Evolutionary conservation across 768 basidiomycete species (phyloP).

Genomic region (Boletus edulis): DNA sequence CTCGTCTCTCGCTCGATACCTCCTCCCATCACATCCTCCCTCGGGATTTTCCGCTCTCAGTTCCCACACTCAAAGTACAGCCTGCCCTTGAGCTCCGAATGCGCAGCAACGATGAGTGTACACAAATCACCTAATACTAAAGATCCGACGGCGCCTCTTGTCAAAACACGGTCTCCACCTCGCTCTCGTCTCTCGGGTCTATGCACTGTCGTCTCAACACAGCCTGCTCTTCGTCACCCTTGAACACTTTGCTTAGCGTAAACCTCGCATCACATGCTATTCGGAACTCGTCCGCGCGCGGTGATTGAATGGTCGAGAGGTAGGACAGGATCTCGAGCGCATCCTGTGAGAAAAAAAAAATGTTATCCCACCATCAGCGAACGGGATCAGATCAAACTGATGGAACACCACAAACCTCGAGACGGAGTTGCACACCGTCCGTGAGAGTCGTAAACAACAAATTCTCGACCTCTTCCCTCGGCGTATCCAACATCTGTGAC

Average conservation of each 20-base stretch:
- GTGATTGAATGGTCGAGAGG: slow-evolving; percentile 48
- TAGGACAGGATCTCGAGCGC: slow-evolving; percentile 48
- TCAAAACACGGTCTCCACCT: slow-evolving; percentile 26
- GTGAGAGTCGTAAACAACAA: slow-evolving; percentile 49
- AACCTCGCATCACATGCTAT: slow-evolving; percentile 51
- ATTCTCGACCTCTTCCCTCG: slow-evolving; percentile 60
- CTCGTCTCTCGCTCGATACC: slow-evolving; percentile 14
- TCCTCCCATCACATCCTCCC: not conserved
- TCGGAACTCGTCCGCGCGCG: slow-evolving; percentile 61
- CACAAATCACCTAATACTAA: not conserved
- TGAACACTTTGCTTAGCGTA: slow-evolving; percentile 66
- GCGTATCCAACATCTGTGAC: slow-evolving; percentile 42
- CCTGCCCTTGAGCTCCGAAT: slow-evolving; percentile 28
- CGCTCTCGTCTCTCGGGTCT: slow-evolving; percentile 19
- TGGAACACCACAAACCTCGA: slow-evolving; percentile 39
- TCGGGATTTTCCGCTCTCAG: slow-evolving; percentile 19
- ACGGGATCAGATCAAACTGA: too few species aligned
- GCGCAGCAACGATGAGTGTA: not conserved
- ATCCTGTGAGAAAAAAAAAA: slow-evolving; percentile 37
- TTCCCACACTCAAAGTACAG: slow-evolving; percentile 19
- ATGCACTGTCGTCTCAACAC: slow-evolving; percentile 32
- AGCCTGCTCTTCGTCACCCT: slow-evolving; percentile 48
- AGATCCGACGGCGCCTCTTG: not conserved
- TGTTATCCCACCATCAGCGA: not conserved
- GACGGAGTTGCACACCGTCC: slow-evolving; percentile 40